Conservation (phyloP, 1,284 basidiomycete species). For the Boletellus deceptivus region DNA sequence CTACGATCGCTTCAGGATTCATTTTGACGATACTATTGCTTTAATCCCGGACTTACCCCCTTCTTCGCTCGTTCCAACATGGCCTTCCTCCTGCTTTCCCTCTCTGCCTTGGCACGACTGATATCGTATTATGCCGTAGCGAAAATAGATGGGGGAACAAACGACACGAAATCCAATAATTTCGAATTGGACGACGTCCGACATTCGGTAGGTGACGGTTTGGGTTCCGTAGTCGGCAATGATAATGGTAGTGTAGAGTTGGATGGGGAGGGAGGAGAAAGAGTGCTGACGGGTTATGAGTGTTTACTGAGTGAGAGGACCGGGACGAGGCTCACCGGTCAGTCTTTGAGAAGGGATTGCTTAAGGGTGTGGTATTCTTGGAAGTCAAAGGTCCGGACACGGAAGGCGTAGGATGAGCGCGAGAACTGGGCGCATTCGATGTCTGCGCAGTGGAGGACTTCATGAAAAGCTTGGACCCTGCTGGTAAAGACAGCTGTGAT, state of each 20-base stretch:
- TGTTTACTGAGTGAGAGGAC: constrained; percentile 46
- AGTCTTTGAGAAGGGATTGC: constrained; percentile 61
- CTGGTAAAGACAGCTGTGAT: constrained; percentile 1
- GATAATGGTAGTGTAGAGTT: constrained; percentile 14
- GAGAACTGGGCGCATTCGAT: constrained; percentile 11
- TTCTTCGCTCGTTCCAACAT: constrained; percentile 69
- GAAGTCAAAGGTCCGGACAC: constrained; percentile 12
- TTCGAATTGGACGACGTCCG: constrained; percentile 29
- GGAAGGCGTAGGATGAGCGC: constrained; percentile 7
- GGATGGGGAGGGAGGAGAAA: constrained; percentile 29
- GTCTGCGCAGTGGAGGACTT: constrained; percentile 6
- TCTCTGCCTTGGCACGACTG: constrained; percentile 71
- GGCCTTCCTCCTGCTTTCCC: constrained; percentile 61
- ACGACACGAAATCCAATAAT: constrained; percentile 46
- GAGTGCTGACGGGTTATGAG: constrained; percentile 62
- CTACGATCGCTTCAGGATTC: constrained; percentile 24
- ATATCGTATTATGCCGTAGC: constrained; percentile 48
- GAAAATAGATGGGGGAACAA: constrained; percentile 63
- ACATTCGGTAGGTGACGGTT: constrained; percentile 11
- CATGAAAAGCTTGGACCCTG: constrained; percentile 7
- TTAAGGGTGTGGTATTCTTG: constrained; percentile 18
- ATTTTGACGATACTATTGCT: neutral
- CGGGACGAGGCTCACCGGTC: constrained; percentile 58
- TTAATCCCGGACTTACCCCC: constrained; percentile 37
- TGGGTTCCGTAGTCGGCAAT: constrained; percentile 5